A percentile compares a stretch with the other conserved stretches of the same genome.
Conservation (phyloP, 2,329 filamentous ascomycete genomes). For the Cladosporium oxysporum region DNA sequence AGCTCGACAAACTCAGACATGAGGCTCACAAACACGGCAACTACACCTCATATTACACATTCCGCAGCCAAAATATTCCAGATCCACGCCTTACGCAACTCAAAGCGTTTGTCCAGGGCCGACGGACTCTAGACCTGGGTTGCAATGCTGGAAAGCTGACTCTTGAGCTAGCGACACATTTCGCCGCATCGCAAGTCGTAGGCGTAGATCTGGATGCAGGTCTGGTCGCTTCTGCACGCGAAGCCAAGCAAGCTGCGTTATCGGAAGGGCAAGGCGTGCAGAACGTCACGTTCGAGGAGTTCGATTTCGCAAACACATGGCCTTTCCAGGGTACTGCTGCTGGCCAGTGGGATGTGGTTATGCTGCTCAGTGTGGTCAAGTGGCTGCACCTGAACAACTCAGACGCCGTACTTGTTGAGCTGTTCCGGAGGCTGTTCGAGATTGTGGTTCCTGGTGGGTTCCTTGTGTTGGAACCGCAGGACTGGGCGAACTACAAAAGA, state of each 20-base stretch:
- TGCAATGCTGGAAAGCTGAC: slow-evolving; percentile 17
- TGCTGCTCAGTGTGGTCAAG: slow-evolving; percentile 16
- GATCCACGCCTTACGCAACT: slow-evolving; percentile 17
- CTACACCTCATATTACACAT: slow-evolving; percentile 18
- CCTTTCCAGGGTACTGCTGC: slow-evolving; percentile 4
- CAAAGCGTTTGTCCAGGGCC: not conserved
- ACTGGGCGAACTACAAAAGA: slow-evolving; percentile 14
- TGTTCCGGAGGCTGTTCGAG: slow-evolving; percentile 3
- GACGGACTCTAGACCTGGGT: slow-evolving; percentile 6
- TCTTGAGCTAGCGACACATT: slow-evolving; percentile 14
- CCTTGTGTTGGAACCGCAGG: slow-evolving; percentile 15
- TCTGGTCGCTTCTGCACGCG: not conserved
- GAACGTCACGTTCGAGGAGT: slow-evolving; percentile 12
- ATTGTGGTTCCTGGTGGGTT: slow-evolving; percentile 12
- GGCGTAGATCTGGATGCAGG: slow-evolving; percentile 14
- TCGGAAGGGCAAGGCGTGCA: not conserved
- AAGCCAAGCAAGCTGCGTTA: slow-evolving; percentile 8
- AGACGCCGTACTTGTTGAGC: slow-evolving; percentile 4
- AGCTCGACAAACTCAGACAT: slow-evolving; percentile 13
- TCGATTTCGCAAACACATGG: slow-evolving; percentile 20
- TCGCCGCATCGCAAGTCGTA: slow-evolving; percentile 8
- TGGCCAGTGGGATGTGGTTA: slow-evolving; percentile 10
- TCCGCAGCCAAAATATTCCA: slow-evolving; percentile 13
- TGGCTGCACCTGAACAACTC: slow-evolving; percentile 18
- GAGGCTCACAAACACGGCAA: slow-evolving; percentile 11